A percentile compares a stretch with the other conserved stretches of the same genome.
Conservation (phyloP, 441 rosid species). For the Cnidoscolus chayamansa region DNA sequence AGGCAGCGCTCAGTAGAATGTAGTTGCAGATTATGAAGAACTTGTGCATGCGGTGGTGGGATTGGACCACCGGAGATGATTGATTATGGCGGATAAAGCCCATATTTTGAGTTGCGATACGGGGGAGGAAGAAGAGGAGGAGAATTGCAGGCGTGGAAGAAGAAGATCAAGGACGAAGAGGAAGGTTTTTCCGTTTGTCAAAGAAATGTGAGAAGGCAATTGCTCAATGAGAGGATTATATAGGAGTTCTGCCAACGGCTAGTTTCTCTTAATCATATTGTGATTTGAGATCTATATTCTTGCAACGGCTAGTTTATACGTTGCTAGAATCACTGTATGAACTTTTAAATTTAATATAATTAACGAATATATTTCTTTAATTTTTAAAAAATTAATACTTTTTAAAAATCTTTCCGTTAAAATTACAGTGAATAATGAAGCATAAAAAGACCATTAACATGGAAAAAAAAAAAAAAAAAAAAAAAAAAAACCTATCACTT, state of each 20-base stretch:
- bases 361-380: too few species aligned
- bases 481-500: too few species aligned
- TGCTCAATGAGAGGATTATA: background rate
- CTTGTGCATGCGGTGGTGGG: conserved; percentile 57
- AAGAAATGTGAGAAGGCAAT: background rate
- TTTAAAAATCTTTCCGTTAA: too few species aligned
- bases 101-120: conserved; percentile 15
- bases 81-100: conserved; percentile 39
- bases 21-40: conserved; percentile 73
- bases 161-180: background rate
- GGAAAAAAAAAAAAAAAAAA: too few species aligned
- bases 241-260: conserved; percentile 13
- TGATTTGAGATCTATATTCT: background rate
- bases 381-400: too few species aligned
- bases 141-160: background rate
- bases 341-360: too few species aligned
- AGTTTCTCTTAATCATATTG: background rate
- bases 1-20: conserved; percentile 79
- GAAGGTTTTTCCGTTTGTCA: background rate
- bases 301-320: background rate
- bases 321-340: too few species aligned
- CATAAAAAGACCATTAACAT: too few species aligned
- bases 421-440: too few species aligned
- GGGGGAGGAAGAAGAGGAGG: background rate
- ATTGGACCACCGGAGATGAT: conserved; percentile 24